Conservation (phyloP, 768 basidiomycete genomes). For the Suillus hirtellus region DNA sequence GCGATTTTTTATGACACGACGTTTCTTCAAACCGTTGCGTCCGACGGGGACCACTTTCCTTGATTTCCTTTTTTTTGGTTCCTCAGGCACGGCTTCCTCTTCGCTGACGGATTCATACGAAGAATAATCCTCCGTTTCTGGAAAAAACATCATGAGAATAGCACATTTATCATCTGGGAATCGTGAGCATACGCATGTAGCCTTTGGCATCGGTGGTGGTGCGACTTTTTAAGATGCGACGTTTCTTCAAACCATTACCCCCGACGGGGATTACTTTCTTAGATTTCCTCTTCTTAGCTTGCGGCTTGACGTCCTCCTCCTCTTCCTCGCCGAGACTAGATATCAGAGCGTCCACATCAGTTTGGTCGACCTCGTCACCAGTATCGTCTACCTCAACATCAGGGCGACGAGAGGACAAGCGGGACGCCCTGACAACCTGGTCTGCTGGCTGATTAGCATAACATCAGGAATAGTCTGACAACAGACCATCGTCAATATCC, state of each 20-base stretch:
- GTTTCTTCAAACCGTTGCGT: constrained; percentile 75
- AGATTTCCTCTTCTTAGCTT: constrained; percentile 40
- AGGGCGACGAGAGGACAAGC: constrained; percentile 20
- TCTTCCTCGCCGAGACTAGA: constrained; percentile 31
- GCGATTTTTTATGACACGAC: constrained; percentile 59
- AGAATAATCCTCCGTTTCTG: constrained; percentile 78
- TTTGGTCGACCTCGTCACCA: constrained; percentile 32
- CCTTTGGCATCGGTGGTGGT: constrained; percentile 63
- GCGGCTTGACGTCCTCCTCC: constrained; percentile 32
- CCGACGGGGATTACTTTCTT: constrained; percentile 50
- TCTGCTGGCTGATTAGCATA: constrained; percentile 25
- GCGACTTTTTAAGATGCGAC: constrained; percentile 59
- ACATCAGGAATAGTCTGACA: constrained; percentile 14
- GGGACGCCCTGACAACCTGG: constrained; percentile 25
- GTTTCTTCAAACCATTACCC: constrained; percentile 76
- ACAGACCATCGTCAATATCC: constrained; percentile 75
- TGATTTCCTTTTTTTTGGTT: constrained; percentile 14
- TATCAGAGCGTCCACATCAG: constrained; percentile 25
- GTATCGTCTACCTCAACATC: constrained; percentile 30
- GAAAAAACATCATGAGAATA: constrained; percentile 4
- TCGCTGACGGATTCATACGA: constrained; percentile 79
- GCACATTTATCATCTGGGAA: background rate
- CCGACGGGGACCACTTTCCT: constrained; percentile 76
- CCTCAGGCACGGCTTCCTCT: constrained; percentile 40
- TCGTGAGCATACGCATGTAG: constrained; percentile 58